Percentiles rank a stretch among this genome's conserved stretches.
phyloP scores from a whole-genome alignment of 257 asterid genomes.

The Jasminum sambac region DNA sequence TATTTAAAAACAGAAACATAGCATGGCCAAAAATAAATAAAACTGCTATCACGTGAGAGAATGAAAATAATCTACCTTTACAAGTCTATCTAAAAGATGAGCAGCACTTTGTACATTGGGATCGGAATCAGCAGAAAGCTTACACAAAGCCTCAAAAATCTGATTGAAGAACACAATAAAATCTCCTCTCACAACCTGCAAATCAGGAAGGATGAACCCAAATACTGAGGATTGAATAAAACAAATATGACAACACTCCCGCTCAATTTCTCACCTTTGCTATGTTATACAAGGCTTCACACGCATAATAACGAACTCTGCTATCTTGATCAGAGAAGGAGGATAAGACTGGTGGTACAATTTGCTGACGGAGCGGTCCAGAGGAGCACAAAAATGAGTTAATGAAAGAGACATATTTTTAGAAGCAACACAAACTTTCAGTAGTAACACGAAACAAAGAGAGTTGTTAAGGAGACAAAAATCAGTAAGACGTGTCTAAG shows the following conservation, averaged over 20 bases:
- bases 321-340: slow-evolving; percentile 97
- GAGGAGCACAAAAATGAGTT: slow-evolving; percentile 26
- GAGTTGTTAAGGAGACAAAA: slow-evolving; percentile 5
- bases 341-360: slow-evolving; percentile 91
- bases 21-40: neutral
- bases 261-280: slow-evolving; percentile 69
- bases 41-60: neutral
- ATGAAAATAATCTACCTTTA: slow-evolving; percentile 53
- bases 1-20: slow-evolving; percentile 7
- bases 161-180: slow-evolving; percentile 96
- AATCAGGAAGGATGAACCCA: slow-evolving; percentile 30
- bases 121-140: slow-evolving; percentile 98
- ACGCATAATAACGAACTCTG: slow-evolving; percentile 97
- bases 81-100: slow-evolving; percentile 98
- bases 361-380: slow-evolving; percentile 61
- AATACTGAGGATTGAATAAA: slow-evolving; percentile 1
- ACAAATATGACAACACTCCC: slow-evolving; percentile 1
- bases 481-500: neutral
- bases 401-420: slow-evolving; percentile 19
- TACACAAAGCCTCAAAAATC: slow-evolving; percentile 91
- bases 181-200: slow-evolving; percentile 99
- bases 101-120: slow-evolving; percentile 99
- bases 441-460: slow-evolving; percentile 14
- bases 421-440: slow-evolving; percentile 4
- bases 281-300: slow-evolving; percentile 96